Evolutionary conservation across 2,329 filamentous ascomycete genomes (phyloP).

Genomic region (Cladosporium phlei): DNA sequence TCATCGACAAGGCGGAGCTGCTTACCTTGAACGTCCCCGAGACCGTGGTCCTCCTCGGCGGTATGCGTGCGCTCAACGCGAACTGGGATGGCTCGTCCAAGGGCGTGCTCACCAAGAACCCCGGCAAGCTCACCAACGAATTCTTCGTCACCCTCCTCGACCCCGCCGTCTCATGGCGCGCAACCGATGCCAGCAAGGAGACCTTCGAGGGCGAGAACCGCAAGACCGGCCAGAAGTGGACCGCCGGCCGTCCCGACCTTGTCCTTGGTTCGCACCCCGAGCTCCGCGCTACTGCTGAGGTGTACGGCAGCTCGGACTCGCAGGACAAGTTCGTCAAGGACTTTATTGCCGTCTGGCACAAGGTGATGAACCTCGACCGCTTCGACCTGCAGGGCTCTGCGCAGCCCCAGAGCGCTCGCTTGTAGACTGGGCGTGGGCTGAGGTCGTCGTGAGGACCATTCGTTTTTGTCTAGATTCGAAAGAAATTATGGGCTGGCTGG

Average conservation of each 20-base stretch:
- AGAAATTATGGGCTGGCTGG: not conserved
- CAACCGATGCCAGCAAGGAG: constrained; percentile 48
- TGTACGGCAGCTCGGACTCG: constrained; percentile 60
- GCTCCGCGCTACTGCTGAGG: constrained; percentile 64
- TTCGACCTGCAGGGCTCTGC: constrained; percentile 49
- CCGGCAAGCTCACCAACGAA: constrained; percentile 69
- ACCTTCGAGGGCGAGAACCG: constrained; percentile 61
- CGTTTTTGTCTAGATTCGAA: not conserved
- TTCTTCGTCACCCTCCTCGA: constrained; percentile 79
- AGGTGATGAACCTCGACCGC: constrained; percentile 70
- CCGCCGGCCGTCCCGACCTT: constrained; percentile 63
- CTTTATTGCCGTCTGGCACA: constrained; percentile 67
- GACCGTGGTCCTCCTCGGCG: constrained; percentile 65
- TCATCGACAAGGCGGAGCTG: constrained; percentile 67
- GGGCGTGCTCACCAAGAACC: constrained; percentile 64
- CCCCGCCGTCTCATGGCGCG: constrained; percentile 60
- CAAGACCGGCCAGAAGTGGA: constrained; percentile 64
- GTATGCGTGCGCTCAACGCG: constrained; percentile 63
- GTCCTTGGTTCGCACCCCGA: constrained; percentile 71
- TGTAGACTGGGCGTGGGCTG: constrained; percentile 13
- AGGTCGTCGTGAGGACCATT: too few species aligned
- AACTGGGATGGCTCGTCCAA: constrained; percentile 66
- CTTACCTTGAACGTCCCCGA: constrained; percentile 68
- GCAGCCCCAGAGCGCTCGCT: constrained; percentile 13
- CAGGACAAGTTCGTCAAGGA: constrained; percentile 64